A percentile compares a stretch with the other conserved stretches of the same genome.
These are phyloP conservation scores for Penicillium verhagenii DNA, from an alignment of 495 filamentous ascomycete species.

Conservation along the genomic window DNA sequence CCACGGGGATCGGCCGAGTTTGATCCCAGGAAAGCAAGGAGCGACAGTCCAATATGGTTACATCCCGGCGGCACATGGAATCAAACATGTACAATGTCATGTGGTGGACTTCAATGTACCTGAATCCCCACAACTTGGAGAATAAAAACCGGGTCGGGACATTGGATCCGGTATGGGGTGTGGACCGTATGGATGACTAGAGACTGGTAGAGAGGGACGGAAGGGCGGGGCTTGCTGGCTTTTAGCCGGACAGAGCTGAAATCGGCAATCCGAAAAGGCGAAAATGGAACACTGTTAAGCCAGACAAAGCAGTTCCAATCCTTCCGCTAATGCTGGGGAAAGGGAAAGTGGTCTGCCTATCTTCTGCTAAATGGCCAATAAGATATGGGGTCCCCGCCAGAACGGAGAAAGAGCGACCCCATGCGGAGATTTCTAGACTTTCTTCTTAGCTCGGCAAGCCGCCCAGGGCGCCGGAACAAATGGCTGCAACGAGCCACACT, in stretches of 20 bases:
- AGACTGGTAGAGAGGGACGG: too few relatives aligned
- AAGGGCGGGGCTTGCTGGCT: neutral
- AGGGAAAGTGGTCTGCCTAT: neutral
- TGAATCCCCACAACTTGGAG: neutral
- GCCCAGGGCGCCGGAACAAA: neutral
- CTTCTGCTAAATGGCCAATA: neutral
- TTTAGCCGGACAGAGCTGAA: conserved; percentile 5
- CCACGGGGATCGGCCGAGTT: conserved; percentile 24
- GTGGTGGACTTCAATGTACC: neutral
- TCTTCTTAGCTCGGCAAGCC: neutral
- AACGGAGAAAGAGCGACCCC: neutral
- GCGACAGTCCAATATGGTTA: conserved; percentile 10
- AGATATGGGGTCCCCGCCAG: neutral
- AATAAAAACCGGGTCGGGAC: neutral
- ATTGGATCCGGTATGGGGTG: neutral
- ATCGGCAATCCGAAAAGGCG: conserved; percentile 3
- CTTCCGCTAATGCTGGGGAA: too few relatives aligned
- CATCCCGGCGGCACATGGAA: conserved; percentile 4
- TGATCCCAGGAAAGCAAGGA: conserved; percentile 12
- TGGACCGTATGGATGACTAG: too few relatives aligned
- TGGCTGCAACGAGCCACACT: neutral
- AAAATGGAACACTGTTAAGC: neutral
- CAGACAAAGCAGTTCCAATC: too few relatives aligned
- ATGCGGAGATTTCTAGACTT: neutral
- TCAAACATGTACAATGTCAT: neutral